A percentile compares a stretch with the other conserved stretches of the same genome.
phyloP scores from a whole-genome alignment of 2,329 filamentous ascomycete genomes.

The Claviceps quebecensis region DNA sequence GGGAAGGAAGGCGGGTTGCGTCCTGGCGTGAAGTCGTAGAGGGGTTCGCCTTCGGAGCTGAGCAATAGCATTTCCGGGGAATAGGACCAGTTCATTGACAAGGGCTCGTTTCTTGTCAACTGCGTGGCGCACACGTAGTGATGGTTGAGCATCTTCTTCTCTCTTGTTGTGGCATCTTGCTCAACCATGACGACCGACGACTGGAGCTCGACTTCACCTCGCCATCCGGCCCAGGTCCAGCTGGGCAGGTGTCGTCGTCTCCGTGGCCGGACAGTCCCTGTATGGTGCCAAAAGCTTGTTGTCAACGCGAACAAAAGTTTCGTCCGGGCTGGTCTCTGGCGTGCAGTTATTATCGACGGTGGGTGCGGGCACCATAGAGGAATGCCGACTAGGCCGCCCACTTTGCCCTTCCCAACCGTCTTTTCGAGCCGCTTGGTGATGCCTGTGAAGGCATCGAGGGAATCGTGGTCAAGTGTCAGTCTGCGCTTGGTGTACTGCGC shows the following conservation, averaged over 20 bases:
- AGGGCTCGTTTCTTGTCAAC: constrained; percentile 18
- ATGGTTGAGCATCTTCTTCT: constrained; percentile 19
- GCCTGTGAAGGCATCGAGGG: constrained; percentile 19
- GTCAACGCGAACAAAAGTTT: constrained; percentile 20
- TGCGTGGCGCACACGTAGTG: constrained; percentile 23
- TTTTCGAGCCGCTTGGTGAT: constrained; percentile 18
- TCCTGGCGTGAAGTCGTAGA: constrained; percentile 17
- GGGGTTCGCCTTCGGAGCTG: constrained; percentile 14
- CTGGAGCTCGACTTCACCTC: constrained; percentile 19
- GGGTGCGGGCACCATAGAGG: constrained; percentile 16
- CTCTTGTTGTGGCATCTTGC: constrained; percentile 14
- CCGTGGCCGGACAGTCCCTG: constrained; percentile 12
- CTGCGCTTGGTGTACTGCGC: constrained; percentile 17
- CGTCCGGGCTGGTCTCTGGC: constrained; percentile 14
- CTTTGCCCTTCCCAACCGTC: constrained; percentile 16
- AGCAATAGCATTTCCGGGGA: constrained; percentile 19
- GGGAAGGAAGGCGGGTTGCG: constrained; percentile 12
- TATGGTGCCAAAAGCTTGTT: constrained; percentile 24
- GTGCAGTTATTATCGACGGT: neutral
- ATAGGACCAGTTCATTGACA: constrained; percentile 20
- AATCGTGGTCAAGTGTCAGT: constrained; percentile 19
- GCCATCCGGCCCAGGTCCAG: constrained; percentile 25
- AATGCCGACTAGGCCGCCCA: constrained; percentile 18
- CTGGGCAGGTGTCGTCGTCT: constrained; percentile 19
- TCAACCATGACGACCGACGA: constrained; percentile 20